Conservation (phyloP, 345 rosid genomes). For the Carallia pectinifolia region DNA sequence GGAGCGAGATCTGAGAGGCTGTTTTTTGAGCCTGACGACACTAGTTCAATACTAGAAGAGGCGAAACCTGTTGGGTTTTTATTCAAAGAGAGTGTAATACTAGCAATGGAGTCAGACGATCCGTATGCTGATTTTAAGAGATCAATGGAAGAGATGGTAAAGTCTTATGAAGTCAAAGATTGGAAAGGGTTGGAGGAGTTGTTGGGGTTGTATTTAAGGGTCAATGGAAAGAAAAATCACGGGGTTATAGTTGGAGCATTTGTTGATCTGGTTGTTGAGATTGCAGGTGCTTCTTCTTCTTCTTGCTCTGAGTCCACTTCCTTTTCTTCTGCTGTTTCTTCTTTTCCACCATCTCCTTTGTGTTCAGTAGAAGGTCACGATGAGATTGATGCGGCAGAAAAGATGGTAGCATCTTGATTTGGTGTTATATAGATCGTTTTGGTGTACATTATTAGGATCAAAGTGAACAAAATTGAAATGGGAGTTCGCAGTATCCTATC, state of each 20-base stretch:
- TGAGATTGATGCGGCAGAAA: slow-evolving; percentile 18
- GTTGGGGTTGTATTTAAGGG: slow-evolving; percentile 71
- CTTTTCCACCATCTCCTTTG: slow-evolving; percentile 41
- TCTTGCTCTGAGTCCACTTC: slow-evolving; percentile 27
- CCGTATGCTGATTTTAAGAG: slow-evolving; percentile 73
- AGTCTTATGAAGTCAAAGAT: slow-evolving; percentile 56
- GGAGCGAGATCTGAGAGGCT: slow-evolving; percentile 61
- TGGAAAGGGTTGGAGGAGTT: slow-evolving; percentile 76
- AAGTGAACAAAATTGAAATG: not conserved
- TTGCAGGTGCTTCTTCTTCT: slow-evolving; percentile 32
- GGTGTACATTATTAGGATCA: slow-evolving; percentile 24
- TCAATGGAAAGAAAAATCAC: slow-evolving; percentile 72
- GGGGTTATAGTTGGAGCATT: slow-evolving; percentile 72
- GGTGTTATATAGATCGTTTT: not conserved
- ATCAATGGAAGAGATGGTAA: slow-evolving; percentile 93
- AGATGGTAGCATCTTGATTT: slow-evolving; percentile 10
- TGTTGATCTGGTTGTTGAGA: slow-evolving; percentile 56
- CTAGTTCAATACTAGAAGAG: slow-evolving; percentile 64
- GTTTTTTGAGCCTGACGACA: slow-evolving; percentile 61
- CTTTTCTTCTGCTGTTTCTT: slow-evolving; percentile 53
- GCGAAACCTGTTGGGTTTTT: slow-evolving; percentile 27
- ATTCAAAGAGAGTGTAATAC: slow-evolving; percentile 53
- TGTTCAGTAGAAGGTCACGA: slow-evolving; percentile 15
- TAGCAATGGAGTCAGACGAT: slow-evolving; percentile 73
- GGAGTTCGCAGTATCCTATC: no score